Conservation (phyloP, 257 asterid genomes). For the Anisodus acutangulus region DNA sequence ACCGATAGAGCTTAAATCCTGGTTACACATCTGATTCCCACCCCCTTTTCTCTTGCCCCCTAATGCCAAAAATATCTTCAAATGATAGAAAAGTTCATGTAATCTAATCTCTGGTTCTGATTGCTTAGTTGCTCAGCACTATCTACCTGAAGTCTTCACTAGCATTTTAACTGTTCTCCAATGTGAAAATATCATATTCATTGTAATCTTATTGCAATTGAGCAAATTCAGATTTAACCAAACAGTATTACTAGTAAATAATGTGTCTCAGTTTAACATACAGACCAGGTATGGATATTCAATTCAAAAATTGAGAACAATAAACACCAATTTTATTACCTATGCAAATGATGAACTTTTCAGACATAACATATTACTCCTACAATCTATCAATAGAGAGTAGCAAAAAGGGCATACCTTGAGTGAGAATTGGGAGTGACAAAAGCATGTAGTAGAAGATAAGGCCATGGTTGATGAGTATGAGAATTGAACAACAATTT, state of each 20-base stretch:
- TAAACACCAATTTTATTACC: not conserved
- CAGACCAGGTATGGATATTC: not conserved
- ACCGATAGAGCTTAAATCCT: too few relatives aligned
- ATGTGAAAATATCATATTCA: not conserved
- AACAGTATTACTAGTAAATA: not conserved
- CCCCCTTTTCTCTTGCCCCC: not conserved
- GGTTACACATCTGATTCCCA: too few relatives aligned
- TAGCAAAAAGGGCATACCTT: slow-evolving; percentile 50
- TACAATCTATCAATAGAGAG: not conserved
- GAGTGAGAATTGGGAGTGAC: slow-evolving; percentile 49
- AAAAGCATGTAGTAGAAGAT: slow-evolving; percentile 50
- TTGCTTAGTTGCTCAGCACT: not conserved
- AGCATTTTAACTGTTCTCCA: not conserved
- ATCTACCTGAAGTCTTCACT: not conserved
- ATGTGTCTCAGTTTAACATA: not conserved
- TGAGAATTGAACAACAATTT: not conserved
- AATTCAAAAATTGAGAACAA: not conserved
- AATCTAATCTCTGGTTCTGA: not conserved
- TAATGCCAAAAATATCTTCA: not conserved
- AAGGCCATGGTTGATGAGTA: slow-evolving; percentile 50
- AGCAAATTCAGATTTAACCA: not conserved
- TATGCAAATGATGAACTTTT: not conserved
- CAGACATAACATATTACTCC: not conserved
- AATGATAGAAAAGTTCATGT: not conserved
- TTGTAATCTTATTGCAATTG: not conserved